These are phyloP conservation scores for Amesomyces nigricolor DNA, from an alignment of 2,329 filamentous ascomycete species.

Conservation along the genomic window DNA sequence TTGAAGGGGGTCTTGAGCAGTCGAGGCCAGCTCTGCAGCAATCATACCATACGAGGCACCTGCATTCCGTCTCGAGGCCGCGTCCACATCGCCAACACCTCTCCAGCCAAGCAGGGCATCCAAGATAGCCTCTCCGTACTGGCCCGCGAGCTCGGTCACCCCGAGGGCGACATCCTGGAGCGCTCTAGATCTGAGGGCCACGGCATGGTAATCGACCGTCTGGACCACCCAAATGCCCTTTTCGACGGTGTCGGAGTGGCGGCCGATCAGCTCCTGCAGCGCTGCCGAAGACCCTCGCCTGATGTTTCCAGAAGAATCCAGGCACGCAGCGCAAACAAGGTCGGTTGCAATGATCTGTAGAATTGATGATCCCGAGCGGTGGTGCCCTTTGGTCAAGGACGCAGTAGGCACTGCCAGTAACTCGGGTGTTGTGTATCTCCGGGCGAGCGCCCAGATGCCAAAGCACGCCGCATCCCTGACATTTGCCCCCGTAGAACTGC, in stretches of 20 bases:
- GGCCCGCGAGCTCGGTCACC: conserved; percentile 61
- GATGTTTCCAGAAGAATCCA: conserved; percentile 91
- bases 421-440: conserved; percentile 78
- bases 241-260: conserved; percentile 78
- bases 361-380: conserved; percentile 43
- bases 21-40: conserved; percentile 36
- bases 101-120: conserved; percentile 75
- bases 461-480: conserved; percentile 95
- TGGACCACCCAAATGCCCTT: conserved; percentile 85
- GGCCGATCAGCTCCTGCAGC: conserved; percentile 85
- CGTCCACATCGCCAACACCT: conserved; percentile 76
- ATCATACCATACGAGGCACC: conserved; percentile 63
- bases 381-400: conserved; percentile 35
- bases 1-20: conserved; percentile 21
- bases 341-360: conserved; percentile 76
- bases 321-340: conserved; percentile 71
- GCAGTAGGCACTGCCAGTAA: conserved; percentile 56
- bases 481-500: conserved; percentile 79
- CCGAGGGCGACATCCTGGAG: conserved; percentile 69
- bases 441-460: conserved; percentile 86
- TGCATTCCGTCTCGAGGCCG: conserved; percentile 64
- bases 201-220: conserved; percentile 84
- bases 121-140: conserved; percentile 65
- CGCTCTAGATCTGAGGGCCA: conserved; percentile 79
- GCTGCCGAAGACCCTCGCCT: conserved; percentile 87